Evolutionary conservation across 2,329 filamentous ascomycete genomes (phyloP).

Genomic region (Talaromyces sp.): DNA sequence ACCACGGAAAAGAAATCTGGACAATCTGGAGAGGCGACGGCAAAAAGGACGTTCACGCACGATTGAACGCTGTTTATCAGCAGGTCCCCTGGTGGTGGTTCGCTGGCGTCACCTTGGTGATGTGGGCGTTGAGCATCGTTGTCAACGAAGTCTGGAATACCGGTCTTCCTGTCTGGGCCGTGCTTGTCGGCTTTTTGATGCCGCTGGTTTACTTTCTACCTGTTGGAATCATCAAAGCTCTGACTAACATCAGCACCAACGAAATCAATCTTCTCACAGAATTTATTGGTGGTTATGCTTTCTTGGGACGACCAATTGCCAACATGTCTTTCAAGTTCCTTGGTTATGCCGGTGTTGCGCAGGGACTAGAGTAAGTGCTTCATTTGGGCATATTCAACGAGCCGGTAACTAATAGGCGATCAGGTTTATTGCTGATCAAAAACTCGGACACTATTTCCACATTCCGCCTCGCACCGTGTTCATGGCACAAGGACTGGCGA

Average conservation of each 20-base stretch:
- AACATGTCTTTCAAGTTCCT: slow-evolving; percentile 68
- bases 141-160: slow-evolving; percentile 42
- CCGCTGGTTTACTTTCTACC: slow-evolving; percentile 45
- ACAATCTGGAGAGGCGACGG: slow-evolving; percentile 28
- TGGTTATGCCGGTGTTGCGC: slow-evolving; percentile 61
- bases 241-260: slow-evolving; percentile 48
- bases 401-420: slow-evolving; percentile 21
- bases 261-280: slow-evolving; percentile 44
- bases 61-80: slow-evolving; percentile 38
- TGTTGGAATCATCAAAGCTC: slow-evolving; percentile 44
- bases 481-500: slow-evolving; percentile 47
- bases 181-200: slow-evolving; percentile 41
- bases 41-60: slow-evolving; percentile 38
- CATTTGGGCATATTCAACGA: background rate
- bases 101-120: slow-evolving; percentile 30
- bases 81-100: slow-evolving; percentile 46
- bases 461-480: slow-evolving; percentile 48
- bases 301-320: slow-evolving; percentile 42
- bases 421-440: slow-evolving; percentile 62
- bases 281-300: slow-evolving; percentile 46
- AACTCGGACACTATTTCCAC: slow-evolving; percentile 51
- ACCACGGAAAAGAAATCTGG: slow-evolving; percentile 33
- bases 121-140: slow-evolving; percentile 33
- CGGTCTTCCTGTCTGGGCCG: slow-evolving; percentile 41
- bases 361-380: slow-evolving; percentile 46